Percentiles rank a stretch among this genome's conserved stretches.
phyloP scores from a whole-genome alignment of 139 green algal genomes.

The Nannochloris sp. region DNA sequence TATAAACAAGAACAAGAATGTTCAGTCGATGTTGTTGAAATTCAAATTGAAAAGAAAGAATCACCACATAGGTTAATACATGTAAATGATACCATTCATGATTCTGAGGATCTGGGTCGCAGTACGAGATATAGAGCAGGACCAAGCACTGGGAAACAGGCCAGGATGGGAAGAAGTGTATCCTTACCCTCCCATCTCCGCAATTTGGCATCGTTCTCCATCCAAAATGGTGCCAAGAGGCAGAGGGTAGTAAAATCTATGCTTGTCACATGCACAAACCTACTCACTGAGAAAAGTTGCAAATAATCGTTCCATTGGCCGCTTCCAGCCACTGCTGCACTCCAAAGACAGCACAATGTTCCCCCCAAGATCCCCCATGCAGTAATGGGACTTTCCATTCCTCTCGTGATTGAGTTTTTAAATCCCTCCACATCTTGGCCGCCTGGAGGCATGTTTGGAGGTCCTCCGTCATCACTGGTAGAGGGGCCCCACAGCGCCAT shows the following conservation, averaged over 20 bases:
- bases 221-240: slow-evolving; percentile 69
- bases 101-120: slow-evolving; percentile 41
- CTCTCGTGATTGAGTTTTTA: slow-evolving; percentile 37
- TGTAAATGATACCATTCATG: neutral
- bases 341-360: slow-evolving; percentile 15
- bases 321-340: slow-evolving; percentile 23
- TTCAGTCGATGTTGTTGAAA: neutral
- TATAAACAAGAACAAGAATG: no score
- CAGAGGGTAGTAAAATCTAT: slow-evolving; percentile 69
- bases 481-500: slow-evolving; percentile 51
- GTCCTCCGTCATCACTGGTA: neutral
- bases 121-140: slow-evolving; percentile 60
- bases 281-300: slow-evolving; percentile 59
- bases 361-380: slow-evolving; percentile 32
- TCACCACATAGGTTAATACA: no score
- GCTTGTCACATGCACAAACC: slow-evolving; percentile 66
- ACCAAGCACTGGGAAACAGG: slow-evolving; percentile 55
- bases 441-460: slow-evolving; percentile 10
- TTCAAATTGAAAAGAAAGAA: neutral
- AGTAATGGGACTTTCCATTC: slow-evolving; percentile 34
- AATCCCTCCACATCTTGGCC: slow-evolving; percentile 46
- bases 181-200: slow-evolving; percentile 55
- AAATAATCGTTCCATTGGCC: slow-evolving; percentile 50
- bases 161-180: slow-evolving; percentile 48
- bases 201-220: slow-evolving; percentile 63